Conservation (phyloP, 2,329 filamentous ascomycete species). For the Sclerotinia subarctica region DNA sequence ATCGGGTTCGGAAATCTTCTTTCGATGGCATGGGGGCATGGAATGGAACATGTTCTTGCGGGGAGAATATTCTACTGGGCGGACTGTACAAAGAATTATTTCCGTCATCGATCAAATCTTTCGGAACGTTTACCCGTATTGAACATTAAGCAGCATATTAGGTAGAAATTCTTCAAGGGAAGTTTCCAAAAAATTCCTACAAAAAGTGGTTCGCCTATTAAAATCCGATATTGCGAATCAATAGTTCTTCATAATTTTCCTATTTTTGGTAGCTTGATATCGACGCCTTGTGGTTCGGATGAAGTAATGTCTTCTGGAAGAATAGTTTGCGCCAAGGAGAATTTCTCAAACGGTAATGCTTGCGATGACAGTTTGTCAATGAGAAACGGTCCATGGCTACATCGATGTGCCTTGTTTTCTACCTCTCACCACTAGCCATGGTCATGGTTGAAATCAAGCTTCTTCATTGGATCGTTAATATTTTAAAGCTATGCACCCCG, state of each 20-base stretch:
- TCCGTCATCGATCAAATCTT: not conserved
- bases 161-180: not conserved
- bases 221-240: not conserved
- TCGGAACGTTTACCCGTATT: not conserved
- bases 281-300: not conserved
- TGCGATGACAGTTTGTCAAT: not conserved
- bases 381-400: not conserved
- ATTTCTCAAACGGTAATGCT: not conserved
- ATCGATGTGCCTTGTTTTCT: not conserved
- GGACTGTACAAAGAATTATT: not conserved
- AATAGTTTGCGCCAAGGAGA: conserved; percentile 3
- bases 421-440: not conserved
- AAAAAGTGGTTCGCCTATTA: not conserved
- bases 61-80: too few species aligned
- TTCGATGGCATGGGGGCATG: too few species aligned
- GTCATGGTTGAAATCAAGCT: not conserved
- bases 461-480: not conserved
- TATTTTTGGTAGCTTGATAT: not conserved
- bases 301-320: not conserved
- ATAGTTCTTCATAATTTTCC: not conserved
- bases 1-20: too few species aligned
- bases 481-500: not conserved
- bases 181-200: not conserved
- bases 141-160: not conserved
- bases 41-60: too few species aligned